phyloP scores from a whole-genome alignment of 805 yeast species.

The Lipomyces yamadae region DNA sequence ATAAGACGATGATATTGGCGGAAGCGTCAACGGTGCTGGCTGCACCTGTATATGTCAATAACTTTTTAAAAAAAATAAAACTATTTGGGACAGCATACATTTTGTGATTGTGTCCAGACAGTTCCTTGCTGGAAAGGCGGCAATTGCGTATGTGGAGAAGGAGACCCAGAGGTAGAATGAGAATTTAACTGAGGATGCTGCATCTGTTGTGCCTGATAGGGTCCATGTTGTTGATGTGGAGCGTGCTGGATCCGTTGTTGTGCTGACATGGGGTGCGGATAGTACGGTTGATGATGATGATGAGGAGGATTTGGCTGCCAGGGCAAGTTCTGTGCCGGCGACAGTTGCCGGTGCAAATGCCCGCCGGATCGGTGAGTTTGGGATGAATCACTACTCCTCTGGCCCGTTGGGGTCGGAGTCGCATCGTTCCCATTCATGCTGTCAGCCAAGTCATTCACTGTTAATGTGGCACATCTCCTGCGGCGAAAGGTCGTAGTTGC shows the following conservation, averaged over 20 bases:
- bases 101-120: neutral
- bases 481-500: no score
- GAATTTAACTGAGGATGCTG: neutral
- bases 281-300: neutral
- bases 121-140: neutral
- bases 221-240: neutral
- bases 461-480: neutral
- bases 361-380: neutral
- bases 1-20: neutral
- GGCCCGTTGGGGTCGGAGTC: neutral
- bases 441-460: neutral
- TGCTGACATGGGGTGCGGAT: neutral
- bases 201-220: neutral
- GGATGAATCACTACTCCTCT: neutral
- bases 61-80: neutral
- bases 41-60: neutral
- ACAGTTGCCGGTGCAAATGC: neutral
- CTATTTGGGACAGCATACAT: neutral
- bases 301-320: constrained; percentile 4
- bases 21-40: neutral
- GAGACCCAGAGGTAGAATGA: neutral
- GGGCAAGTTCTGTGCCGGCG: neutral
- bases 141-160: neutral
- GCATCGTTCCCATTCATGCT: neutral
- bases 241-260: neutral